These are phyloP conservation scores for Mortierella polycephala DNA, from an alignment of 371 early-diverging fungal species.

Conservation along the genomic window DNA sequence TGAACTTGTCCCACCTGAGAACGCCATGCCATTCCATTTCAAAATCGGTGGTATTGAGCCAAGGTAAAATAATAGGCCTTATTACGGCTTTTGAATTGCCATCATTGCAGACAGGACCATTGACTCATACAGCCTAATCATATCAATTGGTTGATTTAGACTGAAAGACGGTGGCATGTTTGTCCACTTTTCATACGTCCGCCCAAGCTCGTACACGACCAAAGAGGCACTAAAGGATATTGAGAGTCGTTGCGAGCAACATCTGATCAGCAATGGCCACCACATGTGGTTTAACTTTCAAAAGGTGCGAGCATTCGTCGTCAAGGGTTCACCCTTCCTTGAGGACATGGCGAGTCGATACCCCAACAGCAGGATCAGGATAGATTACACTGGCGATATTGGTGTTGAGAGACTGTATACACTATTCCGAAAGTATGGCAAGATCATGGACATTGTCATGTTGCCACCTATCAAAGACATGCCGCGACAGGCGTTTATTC, in stretches of 20 bases:
- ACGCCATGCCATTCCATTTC: slow-evolving; percentile 57
- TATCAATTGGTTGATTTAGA: slow-evolving; percentile 11
- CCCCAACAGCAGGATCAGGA: slow-evolving; percentile 60
- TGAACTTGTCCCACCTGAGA: slow-evolving; percentile 49
- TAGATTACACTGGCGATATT: slow-evolving; percentile 42
- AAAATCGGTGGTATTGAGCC: slow-evolving; percentile 57
- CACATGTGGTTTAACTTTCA: slow-evolving; percentile 70
- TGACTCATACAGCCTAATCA: neutral
- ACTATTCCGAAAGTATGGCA: slow-evolving; percentile 82
- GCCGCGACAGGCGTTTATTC: slow-evolving; percentile 79
- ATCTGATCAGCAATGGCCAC: slow-evolving; percentile 53
- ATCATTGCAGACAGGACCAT: neutral
- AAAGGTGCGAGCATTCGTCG: slow-evolving; percentile 67
- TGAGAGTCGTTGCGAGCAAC: slow-evolving; percentile 33
- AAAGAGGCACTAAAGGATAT: slow-evolving; percentile 51
- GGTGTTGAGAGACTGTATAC: slow-evolving; percentile 76
- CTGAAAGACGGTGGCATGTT: slow-evolving; percentile 64
- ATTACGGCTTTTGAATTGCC: neutral
- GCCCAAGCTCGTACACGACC: slow-evolving; percentile 28
- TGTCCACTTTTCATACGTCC: slow-evolving; percentile 58
- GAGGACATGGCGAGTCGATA: slow-evolving; percentile 85
- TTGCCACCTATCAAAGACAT: slow-evolving; percentile 73
- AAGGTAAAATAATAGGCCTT: slow-evolving; percentile 32
- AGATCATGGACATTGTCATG: slow-evolving; percentile 79
- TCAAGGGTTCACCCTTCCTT: slow-evolving; percentile 82